phyloP scores from a whole-genome alignment of 176 grass and related monocot genomes.

The Oryza glaberrima region DNA sequence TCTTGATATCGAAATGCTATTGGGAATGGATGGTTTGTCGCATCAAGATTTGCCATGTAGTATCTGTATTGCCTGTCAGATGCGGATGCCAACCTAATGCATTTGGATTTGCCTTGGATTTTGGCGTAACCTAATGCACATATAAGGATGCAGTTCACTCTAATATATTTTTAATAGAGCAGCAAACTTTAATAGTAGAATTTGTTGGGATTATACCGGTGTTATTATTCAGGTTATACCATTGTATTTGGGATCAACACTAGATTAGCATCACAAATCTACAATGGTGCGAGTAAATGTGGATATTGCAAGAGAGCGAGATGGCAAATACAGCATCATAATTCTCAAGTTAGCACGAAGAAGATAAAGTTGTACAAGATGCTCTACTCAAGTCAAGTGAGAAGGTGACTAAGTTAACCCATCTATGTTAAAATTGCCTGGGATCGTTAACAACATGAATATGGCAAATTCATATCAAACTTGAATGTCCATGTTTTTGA shows the following conservation, averaged over 20 bases:
- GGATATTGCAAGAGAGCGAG: conserved; percentile 44
- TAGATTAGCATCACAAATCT: background rate
- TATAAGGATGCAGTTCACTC: no score
- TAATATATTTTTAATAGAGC: no score
- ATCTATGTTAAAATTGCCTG: conserved; percentile 8
- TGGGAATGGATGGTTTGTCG: no score
- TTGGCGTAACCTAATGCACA: no score
- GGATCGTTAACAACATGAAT: conserved; percentile 14
- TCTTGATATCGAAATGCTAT: no score
- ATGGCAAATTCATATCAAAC: conserved; percentile 47
- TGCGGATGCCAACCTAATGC: no score
- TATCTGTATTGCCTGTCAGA: no score
- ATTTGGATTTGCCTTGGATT: no score
- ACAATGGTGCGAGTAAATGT: conserved; percentile 6
- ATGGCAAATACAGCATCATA: conserved; percentile 27
- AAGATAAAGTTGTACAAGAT: conserved; percentile 32
- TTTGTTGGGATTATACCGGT: no score
- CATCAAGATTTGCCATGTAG: no score
- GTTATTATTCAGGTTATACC: background rate
- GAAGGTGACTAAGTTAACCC: conserved; percentile 14
- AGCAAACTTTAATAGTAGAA: no score
- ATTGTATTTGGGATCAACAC: background rate
- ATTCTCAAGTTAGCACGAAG: background rate
- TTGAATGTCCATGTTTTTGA: conserved; percentile 52
- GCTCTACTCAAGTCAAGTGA: conserved; percentile 40